phyloP scores from a whole-genome alignment of 2,329 filamentous ascomycete species.

The Thyridium curvatum region DNA sequence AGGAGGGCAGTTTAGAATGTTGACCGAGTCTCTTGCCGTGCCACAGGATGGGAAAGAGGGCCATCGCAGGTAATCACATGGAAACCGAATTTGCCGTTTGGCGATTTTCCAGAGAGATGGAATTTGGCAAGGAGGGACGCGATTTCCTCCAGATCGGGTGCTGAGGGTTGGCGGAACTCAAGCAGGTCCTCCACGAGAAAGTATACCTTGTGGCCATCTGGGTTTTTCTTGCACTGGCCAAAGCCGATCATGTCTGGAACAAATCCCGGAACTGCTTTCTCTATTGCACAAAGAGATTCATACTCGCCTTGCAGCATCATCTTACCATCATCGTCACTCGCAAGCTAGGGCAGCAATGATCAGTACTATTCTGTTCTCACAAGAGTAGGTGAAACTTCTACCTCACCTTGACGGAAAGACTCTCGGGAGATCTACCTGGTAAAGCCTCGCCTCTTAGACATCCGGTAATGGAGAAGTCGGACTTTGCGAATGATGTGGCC shows the following conservation, averaged over 20 bases:
- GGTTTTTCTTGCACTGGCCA: too few species aligned
- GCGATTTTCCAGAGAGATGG: neutral
- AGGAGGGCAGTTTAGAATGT: neutral
- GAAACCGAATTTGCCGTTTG: neutral
- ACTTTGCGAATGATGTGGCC: neutral
- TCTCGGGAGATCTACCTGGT: neutral
- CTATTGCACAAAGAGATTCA: too few species aligned
- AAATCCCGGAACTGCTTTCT: too few species aligned
- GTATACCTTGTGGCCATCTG: too few species aligned
- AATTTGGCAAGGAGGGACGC: neutral
- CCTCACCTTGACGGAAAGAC: neutral
- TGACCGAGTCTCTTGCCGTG: neutral
- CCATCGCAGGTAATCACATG: neutral
- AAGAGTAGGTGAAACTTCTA: neutral
- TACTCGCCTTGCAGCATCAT: neutral
- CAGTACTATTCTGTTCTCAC: neutral
- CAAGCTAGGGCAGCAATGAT: too few species aligned
- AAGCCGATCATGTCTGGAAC: too few species aligned
- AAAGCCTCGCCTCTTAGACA: neutral
- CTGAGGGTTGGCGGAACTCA: too few species aligned
- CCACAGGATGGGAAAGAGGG: neutral
- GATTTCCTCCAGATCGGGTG: too few species aligned
- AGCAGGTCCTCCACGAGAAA: too few species aligned
- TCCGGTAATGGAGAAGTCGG: neutral
- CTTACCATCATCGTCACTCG: neutral